phyloP scores from a whole-genome alignment of 179 eudicot species.

The Silene noctiflora region DNA sequence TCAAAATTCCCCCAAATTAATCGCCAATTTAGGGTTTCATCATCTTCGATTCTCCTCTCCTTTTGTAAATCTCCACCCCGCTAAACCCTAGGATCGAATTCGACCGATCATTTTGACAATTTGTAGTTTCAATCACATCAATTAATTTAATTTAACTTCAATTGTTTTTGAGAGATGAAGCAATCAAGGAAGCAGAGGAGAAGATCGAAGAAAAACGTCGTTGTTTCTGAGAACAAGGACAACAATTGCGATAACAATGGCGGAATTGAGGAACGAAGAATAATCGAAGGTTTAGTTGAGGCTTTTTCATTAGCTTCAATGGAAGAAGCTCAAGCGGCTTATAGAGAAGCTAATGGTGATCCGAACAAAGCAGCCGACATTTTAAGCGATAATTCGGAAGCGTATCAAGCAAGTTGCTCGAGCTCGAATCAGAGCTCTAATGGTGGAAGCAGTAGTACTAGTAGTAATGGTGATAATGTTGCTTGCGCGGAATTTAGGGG shows the following conservation, averaged over 20 bases:
- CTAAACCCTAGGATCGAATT: constrained; percentile 12
- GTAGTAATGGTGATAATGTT: constrained; percentile 18
- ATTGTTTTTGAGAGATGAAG: constrained; percentile 37
- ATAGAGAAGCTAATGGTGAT: constrained; percentile 51
- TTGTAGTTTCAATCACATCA: not conserved
- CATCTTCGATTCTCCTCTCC: constrained; percentile 6
- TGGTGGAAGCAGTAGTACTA: constrained; percentile 2
- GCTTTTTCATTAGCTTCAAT: constrained; percentile 58
- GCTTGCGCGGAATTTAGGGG: constrained; percentile 28
- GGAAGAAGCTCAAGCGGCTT: constrained; percentile 55
- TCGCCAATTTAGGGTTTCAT: constrained; percentile 17
- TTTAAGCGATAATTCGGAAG: constrained; percentile 27
- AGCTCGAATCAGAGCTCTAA: constrained; percentile 51
- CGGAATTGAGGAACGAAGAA: constrained; percentile 30
- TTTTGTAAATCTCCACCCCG: constrained; percentile 6
- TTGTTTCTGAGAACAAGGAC: constrained; percentile 1
- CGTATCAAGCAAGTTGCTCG: constrained; percentile 39
- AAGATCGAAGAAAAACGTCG: constrained; percentile 29
- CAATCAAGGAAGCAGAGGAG: constrained; percentile 60
- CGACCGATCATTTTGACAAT: too few relatives aligned
- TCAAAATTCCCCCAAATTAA: not conserved
- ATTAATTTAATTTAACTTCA: not conserved
- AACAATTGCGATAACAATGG: not conserved
- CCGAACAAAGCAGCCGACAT: constrained; percentile 51
- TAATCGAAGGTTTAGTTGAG: constrained; percentile 41